Base-by-base conservation (phyloP, 371 early-diverging fungal genomes). In the Antonospora locustae region DNA sequence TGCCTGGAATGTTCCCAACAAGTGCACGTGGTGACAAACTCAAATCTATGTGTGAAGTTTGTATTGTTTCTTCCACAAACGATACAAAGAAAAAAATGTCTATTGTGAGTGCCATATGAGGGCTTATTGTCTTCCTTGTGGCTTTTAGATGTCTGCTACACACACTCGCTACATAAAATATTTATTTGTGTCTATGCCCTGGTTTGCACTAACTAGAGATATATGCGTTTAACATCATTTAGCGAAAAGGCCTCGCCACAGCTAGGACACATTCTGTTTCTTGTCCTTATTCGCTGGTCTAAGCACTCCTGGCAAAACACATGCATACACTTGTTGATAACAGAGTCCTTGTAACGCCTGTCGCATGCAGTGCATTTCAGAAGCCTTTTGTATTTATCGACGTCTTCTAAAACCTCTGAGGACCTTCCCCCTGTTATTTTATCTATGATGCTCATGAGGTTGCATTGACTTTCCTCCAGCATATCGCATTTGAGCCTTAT, bases 241-340 rank as follows among this genome's bases (percentile, higher is more conserved):
- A 79, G 75, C 3, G 86, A 84, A 79, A 94, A 96, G 14, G 82
- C 76, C 62, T 83, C 81, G 36, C 82, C 83, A 72, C 99, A 98
- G 3, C 80, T 83, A 3, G 96, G 96, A 74, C 99, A 98, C 67
- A 90, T 89, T 75, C 96, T 82, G 69, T 90, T 88, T 12, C 95
- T 79, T 7, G 84, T 84, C 60, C 85, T 86, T 60, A 85, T 76
- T 58, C 87, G 79, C 27, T 78, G 77, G 56, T 92, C 85, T 36
- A 95, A 78, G 66, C 98, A 97, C 22, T 79, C 79, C 65, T 86
- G 84, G 58, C 70, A 74, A 52, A 72, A 63, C 12, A 69, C 48
- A 61, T 75, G 75, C 75, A 69, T 70, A 52, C 75, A 75, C 36
- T 63, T 70, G 14, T 25, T 39, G 23, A 75, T 65, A n/a, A 58